Conservation (phyloP, 208 protist species). For the Vickermania ingenoplastis region DNA sequence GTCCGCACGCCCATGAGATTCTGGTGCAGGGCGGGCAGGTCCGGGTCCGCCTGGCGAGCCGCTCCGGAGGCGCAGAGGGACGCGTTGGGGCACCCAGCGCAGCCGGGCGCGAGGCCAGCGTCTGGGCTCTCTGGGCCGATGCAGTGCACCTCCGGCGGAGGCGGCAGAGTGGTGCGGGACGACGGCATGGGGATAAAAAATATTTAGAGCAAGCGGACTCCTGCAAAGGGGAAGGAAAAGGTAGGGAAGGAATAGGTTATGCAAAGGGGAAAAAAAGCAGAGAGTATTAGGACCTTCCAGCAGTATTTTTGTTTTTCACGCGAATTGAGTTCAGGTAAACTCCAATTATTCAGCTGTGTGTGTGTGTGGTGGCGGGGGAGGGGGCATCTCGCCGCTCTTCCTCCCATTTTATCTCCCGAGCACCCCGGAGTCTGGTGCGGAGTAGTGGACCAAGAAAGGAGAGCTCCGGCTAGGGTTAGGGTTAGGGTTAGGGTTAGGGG, state of each 20-base stretch:
- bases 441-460: no score
- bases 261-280: no score
- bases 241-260: not conserved
- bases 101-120: slow-evolving; percentile 93
- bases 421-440: no score
- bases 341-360: not conserved
- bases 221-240: no score
- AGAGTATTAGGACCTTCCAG: no score
- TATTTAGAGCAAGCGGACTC: not conserved
- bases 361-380: no score
- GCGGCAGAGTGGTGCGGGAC: not conserved
- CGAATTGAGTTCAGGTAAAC: not conserved
- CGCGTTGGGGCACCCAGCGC: slow-evolving; percentile 98
- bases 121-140: slow-evolving; percentile 90
- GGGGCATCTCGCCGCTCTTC: no score
- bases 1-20: slow-evolving; percentile 65
- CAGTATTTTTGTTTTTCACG: no score
- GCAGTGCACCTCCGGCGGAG: slow-evolving; percentile 50
- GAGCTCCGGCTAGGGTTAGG: no score
- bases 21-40: slow-evolving; percentile 76
- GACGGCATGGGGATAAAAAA: not conserved
- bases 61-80: slow-evolving; percentile 87
- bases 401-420: no score
- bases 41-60: slow-evolving; percentile 90
- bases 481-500: no score